Evolutionary conservation across 768 basidiomycete genomes (phyloP).

Genomic region (Mycena polygramma): DNA sequence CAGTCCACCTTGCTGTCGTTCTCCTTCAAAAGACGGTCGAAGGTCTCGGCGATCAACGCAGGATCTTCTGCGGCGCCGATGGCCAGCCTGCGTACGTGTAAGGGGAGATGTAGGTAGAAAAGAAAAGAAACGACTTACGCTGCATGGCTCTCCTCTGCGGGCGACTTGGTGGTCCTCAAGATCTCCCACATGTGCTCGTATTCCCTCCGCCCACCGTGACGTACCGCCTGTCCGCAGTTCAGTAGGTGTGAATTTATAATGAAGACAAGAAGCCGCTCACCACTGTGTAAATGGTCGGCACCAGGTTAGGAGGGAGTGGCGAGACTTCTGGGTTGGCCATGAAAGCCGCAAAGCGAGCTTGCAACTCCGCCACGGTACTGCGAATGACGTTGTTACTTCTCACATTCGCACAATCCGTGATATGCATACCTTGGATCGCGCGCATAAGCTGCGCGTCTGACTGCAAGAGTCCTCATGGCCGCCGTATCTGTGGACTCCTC

Average conservation of each 20-base stretch:
- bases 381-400: not conserved
- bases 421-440: constrained; percentile 52
- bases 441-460: constrained; percentile 57
- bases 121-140: constrained; percentile 45
- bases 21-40: constrained; percentile 54
- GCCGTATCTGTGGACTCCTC: constrained; percentile 65
- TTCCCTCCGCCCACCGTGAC: constrained; percentile 66
- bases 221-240: constrained; percentile 55
- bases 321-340: not conserved
- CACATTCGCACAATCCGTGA: too few relatives aligned
- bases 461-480: constrained; percentile 69
- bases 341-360: not conserved
- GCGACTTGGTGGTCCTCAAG: constrained; percentile 64
- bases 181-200: constrained; percentile 68
- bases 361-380: constrained; percentile 12
- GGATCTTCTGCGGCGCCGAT: constrained; percentile 60
- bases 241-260: too few relatives aligned
- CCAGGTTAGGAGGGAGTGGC: constrained; percentile 7
- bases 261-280: not conserved
- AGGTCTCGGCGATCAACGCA: constrained; percentile 59
- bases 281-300: not conserved
- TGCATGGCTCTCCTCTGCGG: constrained; percentile 65
- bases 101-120: too few relatives aligned
- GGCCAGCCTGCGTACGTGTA: constrained; percentile 41
- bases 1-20: constrained; percentile 53